Evolutionary conservation across 306 rosid species (phyloP), one percentile per base, ranked within the genome.

Genomic region (Cicer arietinum): DNA sequence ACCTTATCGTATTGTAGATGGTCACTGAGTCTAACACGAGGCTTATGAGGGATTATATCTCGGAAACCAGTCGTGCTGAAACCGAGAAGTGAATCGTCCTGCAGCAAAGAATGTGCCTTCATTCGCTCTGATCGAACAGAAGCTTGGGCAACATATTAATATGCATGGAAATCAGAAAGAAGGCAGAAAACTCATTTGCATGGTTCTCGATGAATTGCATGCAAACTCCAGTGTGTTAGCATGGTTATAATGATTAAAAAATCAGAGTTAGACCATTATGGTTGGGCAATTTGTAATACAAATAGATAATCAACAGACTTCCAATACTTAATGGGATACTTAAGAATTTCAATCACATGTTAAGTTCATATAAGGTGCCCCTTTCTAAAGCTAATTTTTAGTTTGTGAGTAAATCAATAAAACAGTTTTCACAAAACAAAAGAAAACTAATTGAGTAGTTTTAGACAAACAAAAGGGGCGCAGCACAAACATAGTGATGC

Each of bases 1-100:
- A 10, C 80, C 11, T 67, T 76, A 7, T 60, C n/a, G 59, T 71
- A n/a, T 70, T 80, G 81, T 72, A 92, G 99, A 90, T 82, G 95
- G 96, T 86, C 47, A 64, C 81, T 16, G 89, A 90, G 48, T 85
- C 94, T 35, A 94, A 94, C 93, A 91, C 93, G 8, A 83, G 81
- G 75, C 81, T 92, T 45, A 92, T 90, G 97, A 82, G 89, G 67
- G 97, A 92, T 10, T 91, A 91, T 63, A 80, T 94, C 64, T 76
- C 69, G 6, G 98, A 91, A 84, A 89, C 90, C 69, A 91, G 91
- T 74, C 79, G 57, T 4, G 66, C 11, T 35, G 97, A 91, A 76
- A 79, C 50, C 37, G 88, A 82, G 44, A 84, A 80, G 69, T 84
- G 79, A 88, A 8, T 43, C 3, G 56, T 56, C 67, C 62, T 22